Evolutionary conservation across 2,329 filamentous ascomycete genomes (phyloP).

Genomic region (Hortaea werneckii): DNA sequence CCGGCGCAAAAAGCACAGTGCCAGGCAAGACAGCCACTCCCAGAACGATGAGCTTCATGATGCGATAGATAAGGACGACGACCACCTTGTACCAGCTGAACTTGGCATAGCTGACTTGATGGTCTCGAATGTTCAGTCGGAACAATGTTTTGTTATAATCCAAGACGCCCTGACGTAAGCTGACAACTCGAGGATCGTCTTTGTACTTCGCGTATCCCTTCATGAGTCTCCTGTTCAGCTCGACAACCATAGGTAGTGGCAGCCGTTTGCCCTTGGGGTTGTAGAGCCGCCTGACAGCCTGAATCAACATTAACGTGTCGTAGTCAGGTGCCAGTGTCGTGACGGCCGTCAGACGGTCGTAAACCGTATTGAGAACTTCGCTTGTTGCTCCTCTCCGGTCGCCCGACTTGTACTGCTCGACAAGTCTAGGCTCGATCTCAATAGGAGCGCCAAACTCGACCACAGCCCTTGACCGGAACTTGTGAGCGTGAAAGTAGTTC

Average conservation of each 20-base stretch:
- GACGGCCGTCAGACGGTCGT: slow-evolving; percentile 74
- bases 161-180: slow-evolving; percentile 63
- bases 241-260: slow-evolving; percentile 81
- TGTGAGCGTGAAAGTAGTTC: slow-evolving; percentile 99
- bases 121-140: slow-evolving; percentile 79
- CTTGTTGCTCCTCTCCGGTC: slow-evolving; percentile 81
- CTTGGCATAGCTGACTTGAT: slow-evolving; percentile 86
- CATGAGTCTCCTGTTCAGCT: slow-evolving; percentile 83
- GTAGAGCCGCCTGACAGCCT: slow-evolving; percentile 85
- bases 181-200: slow-evolving; percentile 72
- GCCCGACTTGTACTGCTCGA: slow-evolving; percentile 74
- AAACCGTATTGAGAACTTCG: slow-evolving; percentile 73
- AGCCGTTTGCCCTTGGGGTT: slow-evolving; percentile 91
- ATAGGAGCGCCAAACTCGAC: slow-evolving; percentile 90
- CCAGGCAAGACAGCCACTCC: slow-evolving; percentile 77
- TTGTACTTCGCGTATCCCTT: slow-evolving; percentile 90
- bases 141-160: slow-evolving; percentile 81
- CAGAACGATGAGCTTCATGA: slow-evolving; percentile 66
- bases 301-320: slow-evolving; percentile 92
- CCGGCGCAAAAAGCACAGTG: slow-evolving; percentile 73
- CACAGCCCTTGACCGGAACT: slow-evolving; percentile 91
- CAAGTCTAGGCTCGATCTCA: slow-evolving; percentile 70
- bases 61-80: slow-evolving; percentile 66
- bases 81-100: slow-evolving; percentile 70
- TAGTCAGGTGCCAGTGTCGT: slow-evolving; percentile 90